Percentiles rank a stretch among this genome's conserved stretches.
These are phyloP conservation scores for Boletales sp. DNA, from an alignment of 768 basidiomycete species.

Conservation along the genomic window DNA sequence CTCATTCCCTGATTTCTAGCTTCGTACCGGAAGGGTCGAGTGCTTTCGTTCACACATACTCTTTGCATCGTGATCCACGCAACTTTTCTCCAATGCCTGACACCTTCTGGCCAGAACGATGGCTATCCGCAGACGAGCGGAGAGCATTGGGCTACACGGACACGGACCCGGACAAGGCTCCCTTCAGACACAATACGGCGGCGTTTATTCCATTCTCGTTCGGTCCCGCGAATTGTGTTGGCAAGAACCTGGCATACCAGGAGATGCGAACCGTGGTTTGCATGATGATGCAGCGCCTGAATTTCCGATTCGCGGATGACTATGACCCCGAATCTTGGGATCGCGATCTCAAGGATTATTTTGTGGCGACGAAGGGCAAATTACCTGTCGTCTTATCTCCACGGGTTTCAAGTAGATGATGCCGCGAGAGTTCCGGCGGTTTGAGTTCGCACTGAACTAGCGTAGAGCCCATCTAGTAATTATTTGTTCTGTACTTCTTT, in stretches of 20 bases:
- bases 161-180: slow-evolving; percentile 21
- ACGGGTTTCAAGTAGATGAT: slow-evolving; percentile 22
- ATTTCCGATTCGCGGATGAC: slow-evolving; percentile 38
- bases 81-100: slow-evolving; percentile 46
- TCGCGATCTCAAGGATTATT: slow-evolving; percentile 35
- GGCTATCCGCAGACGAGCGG: slow-evolving; percentile 33
- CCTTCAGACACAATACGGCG: slow-evolving; percentile 31
- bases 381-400: slow-evolving; percentile 35
- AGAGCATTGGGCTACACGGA: slow-evolving; percentile 24
- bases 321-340: slow-evolving; percentile 34
- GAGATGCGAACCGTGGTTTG: slow-evolving; percentile 41
- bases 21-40: slow-evolving; percentile 44
- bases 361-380: slow-evolving; percentile 34
- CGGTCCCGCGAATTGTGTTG: slow-evolving; percentile 44
- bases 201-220: slow-evolving; percentile 46
- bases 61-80: slow-evolving; percentile 43
- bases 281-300: slow-evolving; percentile 37
- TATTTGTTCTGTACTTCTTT: slow-evolving; percentile 14
- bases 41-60: slow-evolving; percentile 40
- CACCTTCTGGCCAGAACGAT: slow-evolving; percentile 43
- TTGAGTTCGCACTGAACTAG: slow-evolving; percentile 19
- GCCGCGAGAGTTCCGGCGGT: slow-evolving; percentile 6
- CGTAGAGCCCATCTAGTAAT: slow-evolving; percentile 20
- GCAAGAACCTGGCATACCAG: slow-evolving; percentile 40
- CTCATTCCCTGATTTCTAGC: slow-evolving; percentile 25